Evolutionary conservation across 2,329 filamentous ascomycete species (phyloP), one percentile per base, ranked within the genome.

Genomic region (Xylariaceae sp.): DNA sequence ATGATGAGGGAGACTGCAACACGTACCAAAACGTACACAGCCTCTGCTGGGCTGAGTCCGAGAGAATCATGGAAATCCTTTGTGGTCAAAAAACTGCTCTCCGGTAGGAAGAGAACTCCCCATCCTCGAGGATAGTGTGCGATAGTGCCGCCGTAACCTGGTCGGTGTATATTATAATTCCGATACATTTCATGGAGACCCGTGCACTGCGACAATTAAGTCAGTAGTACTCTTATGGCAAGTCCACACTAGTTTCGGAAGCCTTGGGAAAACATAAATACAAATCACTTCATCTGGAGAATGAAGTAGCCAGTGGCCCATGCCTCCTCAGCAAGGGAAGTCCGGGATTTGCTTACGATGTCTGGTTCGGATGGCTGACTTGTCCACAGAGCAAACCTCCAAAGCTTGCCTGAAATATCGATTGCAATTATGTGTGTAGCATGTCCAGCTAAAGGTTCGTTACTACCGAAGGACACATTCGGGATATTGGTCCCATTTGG

Each of bases 331-430:
- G 7, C 22, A 27, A 27, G 22, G 22, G 22, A 4, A 27, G 7
- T 7, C 22, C 22, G 22, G 22, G 22, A 27, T 5, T 27, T 27
- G 22, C 19, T 14, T 11, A 7, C 22, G 49, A 19, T 18, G 18
- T 36, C 7, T 14, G 31, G 22, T 62, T 55, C 42, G 64, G 33
- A 18, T 47, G 38, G 1, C 56, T 52, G 30, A 63, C 47, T 45
- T 33, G 67, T 70, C 78, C 78, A 82, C 12, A 83, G 79, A 39
- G 78, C 68, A 39, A 78, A 68, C 11, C 81, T 52, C 74, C 75
- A 82, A 6, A 73, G 58, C 10, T 55, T 62, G 1, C 76, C 79
- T 11, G 63, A 59, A 36, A 82, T 75, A 40, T 82, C 79, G 19
- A 79, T 63, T 1, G 75, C 78, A 7, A 27, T 27, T 4, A 27